Evolutionary conservation across 768 basidiomycete genomes (phyloP), one percentile per base, ranked within the genome.

Genomic region (Psilocybe azurescens): DNA sequence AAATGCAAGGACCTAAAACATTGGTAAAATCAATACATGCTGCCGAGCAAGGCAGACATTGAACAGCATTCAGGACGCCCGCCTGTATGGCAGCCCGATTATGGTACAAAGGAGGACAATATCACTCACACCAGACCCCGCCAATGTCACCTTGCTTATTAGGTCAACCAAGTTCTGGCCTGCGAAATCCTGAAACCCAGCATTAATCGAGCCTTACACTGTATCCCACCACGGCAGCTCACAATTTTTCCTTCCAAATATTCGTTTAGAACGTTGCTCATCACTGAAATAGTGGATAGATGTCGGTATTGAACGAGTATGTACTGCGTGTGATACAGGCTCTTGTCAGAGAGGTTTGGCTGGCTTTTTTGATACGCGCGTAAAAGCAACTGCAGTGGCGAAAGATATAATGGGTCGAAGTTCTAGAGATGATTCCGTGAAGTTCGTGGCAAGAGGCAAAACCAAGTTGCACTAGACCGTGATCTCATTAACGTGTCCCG

Each of bases 81-180:
- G n/a, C 14, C 41, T n/a, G n/a, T 32, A 4, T 29, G 6, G 28
- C 7, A 32, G 51, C 7, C 14, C 1, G 29, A 30, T 5, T 41
- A 24, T n/a, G 28, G 28, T 3, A 30, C 4, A 39, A 14, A 41
- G 36, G 18, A 5, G 8, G 10, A 49, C 14, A 38, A 41, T 33
- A 32, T 50, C 13, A 76, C 81, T 69, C 56, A 88, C 88, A 38
- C 83, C 81, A 14, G 82, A 69, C 2, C 70, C 75, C 29, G 83
- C 75, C 28, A 88, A 74, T 33, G 79, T 77, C 55, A 79, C 64
- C 14, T 78, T 77, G 9, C 80, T 70, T 39, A 86, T 76, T 53
- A 73, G 66, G 50, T 88, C 87, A 2, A 85, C 86, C 13, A 76
- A 66, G 50, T 79, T 79, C 69, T 89, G 88, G 1, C 87, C 88